phyloP scores from a whole-genome alignment of 306 rosid genomes.

The Cucumis melo region DNA sequence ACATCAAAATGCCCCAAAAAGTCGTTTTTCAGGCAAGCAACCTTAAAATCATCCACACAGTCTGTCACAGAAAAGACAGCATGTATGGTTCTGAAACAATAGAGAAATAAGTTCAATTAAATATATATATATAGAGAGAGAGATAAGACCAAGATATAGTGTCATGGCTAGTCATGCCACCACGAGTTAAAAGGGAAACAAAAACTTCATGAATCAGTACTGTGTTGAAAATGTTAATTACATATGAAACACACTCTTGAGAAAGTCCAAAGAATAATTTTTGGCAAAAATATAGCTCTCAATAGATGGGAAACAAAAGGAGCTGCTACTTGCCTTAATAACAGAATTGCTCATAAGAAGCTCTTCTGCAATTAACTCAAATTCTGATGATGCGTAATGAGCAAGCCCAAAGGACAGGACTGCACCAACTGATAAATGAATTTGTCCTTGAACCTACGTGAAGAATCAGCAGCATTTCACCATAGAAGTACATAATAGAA shows the following conservation, averaged over 20 bases:
- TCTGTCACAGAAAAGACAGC: background rate
- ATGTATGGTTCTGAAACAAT: background rate
- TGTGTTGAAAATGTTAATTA: background rate
- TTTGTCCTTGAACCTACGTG: constrained; percentile 77
- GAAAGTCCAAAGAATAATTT: background rate
- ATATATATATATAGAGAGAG: no score
- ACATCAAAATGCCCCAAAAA: background rate
- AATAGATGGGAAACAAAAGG: background rate
- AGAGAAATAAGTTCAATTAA: background rate
- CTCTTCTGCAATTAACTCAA: constrained; percentile 98
- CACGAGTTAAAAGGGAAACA: background rate
- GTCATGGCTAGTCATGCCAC: background rate
- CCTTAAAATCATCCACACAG: background rate
- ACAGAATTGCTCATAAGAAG: constrained; percentile 93
- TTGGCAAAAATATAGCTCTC: background rate
- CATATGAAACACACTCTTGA: background rate
- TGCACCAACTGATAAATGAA: constrained; percentile 56
- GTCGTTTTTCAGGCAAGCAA: background rate
- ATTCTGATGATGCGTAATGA: constrained; percentile 76
- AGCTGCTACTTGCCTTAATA: constrained; percentile 50
- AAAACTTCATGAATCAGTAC: background rate
- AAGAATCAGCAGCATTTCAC: constrained; percentile 5
- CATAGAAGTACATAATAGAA: background rate
- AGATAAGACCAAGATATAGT: background rate
- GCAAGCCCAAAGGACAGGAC: constrained; percentile 88